Percentiles rank a stretch among this genome's conserved stretches.
These are phyloP conservation scores for Jaenimonas drosophilae DNA, from an alignment of 208 protist species.

Conservation along the genomic window DNA sequence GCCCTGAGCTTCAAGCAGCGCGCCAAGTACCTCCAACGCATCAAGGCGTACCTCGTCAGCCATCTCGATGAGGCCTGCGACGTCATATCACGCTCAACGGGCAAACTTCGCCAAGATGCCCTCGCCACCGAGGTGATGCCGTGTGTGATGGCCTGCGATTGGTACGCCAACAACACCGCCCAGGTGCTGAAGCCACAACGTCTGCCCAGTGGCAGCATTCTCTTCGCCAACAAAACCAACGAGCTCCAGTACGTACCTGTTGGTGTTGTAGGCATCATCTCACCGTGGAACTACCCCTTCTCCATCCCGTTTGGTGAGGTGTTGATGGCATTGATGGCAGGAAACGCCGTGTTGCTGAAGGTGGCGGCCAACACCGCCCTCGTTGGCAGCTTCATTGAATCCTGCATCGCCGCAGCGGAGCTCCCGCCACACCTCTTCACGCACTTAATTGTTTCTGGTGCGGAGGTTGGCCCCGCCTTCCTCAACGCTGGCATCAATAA, in stretches of 20 bases:
- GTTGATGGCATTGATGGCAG: conserved; percentile 74
- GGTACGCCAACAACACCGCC: conserved; percentile 65
- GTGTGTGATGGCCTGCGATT: conserved; percentile 49
- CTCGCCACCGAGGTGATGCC: conserved; percentile 64
- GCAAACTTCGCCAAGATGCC: conserved; percentile 64
- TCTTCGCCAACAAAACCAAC: conserved; percentile 79
- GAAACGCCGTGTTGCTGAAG: conserved; percentile 73
- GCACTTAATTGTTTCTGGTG: conserved; percentile 36
- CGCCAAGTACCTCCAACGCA: conserved; percentile 34
- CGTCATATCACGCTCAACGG: conserved; percentile 46
- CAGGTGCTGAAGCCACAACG: conserved; percentile 26
- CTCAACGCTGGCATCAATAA: conserved; percentile 48
- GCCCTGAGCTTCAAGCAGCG: conserved; percentile 37
- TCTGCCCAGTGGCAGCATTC: conserved; percentile 32
- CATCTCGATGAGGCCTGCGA: conserved; percentile 38
- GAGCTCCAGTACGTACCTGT: conserved; percentile 61
- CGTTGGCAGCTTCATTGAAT: conserved; percentile 57
- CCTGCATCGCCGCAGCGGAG: conserved; percentile 37
- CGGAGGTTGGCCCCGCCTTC: conserved; percentile 26
- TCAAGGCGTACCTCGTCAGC: conserved; percentile 40
- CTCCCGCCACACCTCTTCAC: conserved; percentile 54
- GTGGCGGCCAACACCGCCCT: conserved; percentile 43
- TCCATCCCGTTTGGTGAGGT: conserved; percentile 78
- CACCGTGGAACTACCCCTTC: conserved; percentile 86
- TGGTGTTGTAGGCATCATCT: conserved; percentile 80